These are phyloP conservation scores for Musa beccarii DNA, from an alignment of 176 grass and related monocot genomes.

Conservation along the genomic window DNA sequence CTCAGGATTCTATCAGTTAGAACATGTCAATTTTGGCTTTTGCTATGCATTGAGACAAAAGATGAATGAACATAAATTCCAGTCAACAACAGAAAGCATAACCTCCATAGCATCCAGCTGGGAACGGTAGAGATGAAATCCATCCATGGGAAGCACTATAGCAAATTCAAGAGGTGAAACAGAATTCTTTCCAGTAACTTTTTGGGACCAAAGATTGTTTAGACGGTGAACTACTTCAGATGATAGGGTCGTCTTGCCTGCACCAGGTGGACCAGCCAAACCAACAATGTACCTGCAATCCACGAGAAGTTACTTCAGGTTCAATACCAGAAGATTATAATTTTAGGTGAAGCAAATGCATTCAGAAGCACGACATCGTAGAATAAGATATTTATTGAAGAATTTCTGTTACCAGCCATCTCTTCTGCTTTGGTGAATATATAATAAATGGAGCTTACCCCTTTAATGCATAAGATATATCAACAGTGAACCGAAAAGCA, in stretches of 20 bases:
- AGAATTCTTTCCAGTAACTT: constrained; percentile 14
- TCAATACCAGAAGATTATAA: background rate
- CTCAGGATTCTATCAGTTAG: constrained; percentile 56
- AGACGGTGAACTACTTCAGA: constrained; percentile 60
- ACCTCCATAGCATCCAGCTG: constrained; percentile 93
- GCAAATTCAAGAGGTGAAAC: constrained; percentile 40
- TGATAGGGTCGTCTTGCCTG: constrained; percentile 81
- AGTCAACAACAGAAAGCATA: constrained; percentile 15
- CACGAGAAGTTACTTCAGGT: background rate
- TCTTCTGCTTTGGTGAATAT: background rate
- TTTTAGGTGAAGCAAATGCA: background rate
- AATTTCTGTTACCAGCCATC: background rate
- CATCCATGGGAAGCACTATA: constrained; percentile 83
- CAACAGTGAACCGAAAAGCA: too few species aligned
- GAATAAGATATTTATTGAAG: background rate
- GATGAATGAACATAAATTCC: background rate
- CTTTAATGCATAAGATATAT: too few species aligned
- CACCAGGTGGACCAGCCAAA: constrained; percentile 83
- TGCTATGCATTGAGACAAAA: constrained; percentile 14
- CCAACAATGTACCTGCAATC: constrained; percentile 71
- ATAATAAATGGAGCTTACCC: too few species aligned
- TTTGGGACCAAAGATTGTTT: constrained; percentile 60
- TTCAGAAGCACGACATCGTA: background rate
- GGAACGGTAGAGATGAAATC: constrained; percentile 88
- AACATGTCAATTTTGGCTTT: background rate